Conservation (phyloP, 2,329 filamentous ascomycete species). For the Clonostachys rosea region DNA sequence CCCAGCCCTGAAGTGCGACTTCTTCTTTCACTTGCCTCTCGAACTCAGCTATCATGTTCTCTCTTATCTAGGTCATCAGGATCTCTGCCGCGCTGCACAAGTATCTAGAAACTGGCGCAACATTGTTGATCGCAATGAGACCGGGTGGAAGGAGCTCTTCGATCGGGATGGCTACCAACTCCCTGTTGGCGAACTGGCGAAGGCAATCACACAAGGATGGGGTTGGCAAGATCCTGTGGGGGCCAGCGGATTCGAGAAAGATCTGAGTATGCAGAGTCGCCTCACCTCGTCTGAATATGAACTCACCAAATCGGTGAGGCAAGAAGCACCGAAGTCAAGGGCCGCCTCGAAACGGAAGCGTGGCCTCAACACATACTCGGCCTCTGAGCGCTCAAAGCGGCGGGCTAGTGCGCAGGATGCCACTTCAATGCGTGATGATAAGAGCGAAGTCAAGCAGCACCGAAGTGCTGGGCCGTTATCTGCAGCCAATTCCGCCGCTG, state of each 20-base stretch:
- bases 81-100: slow-evolving; percentile 84
- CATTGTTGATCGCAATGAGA: slow-evolving; percentile 88
- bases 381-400: slow-evolving; percentile 48
- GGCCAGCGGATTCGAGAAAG: slow-evolving; percentile 70
- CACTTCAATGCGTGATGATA: slow-evolving; percentile 34
- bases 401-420: slow-evolving; percentile 43
- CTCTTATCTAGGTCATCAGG: slow-evolving; percentile 78
- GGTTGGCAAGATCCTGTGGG: slow-evolving; percentile 91
- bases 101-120: slow-evolving; percentile 93
- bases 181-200: slow-evolving; percentile 75
- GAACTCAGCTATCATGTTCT: slow-evolving; percentile 87
- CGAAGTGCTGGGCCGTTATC: slow-evolving; percentile 80
- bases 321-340: slow-evolving; percentile 38
- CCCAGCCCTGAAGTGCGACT: slow-evolving; percentile 91
- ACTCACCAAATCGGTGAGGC: slow-evolving; percentile 33
- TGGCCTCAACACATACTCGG: slow-evolving; percentile 34
- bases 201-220: slow-evolving; percentile 89
- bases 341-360: slow-evolving; percentile 52
- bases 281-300: slow-evolving; percentile 50
- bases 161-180: slow-evolving; percentile 79
- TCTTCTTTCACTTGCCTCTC: slow-evolving; percentile 74
- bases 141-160: slow-evolving; percentile 90
- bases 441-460: slow-evolving; percentile 38
- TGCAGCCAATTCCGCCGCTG: slow-evolving; percentile 77
- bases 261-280: slow-evolving; percentile 60